phyloP scores from a whole-genome alignment of 805 yeast species.

The Cyberlindnera euphorbiiphila region DNA sequence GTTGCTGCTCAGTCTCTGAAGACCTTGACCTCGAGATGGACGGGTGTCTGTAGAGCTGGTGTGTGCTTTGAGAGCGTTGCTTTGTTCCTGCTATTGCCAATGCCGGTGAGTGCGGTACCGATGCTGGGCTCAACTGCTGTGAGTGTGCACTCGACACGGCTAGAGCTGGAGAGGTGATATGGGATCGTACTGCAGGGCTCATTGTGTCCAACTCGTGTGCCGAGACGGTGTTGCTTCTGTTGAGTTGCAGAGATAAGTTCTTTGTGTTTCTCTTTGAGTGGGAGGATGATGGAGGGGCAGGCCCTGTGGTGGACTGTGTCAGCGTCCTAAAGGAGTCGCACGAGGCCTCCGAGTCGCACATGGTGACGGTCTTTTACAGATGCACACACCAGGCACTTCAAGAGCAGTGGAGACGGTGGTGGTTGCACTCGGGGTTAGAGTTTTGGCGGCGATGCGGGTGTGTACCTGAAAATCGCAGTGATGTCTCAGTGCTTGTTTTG shows the following conservation, averaged over 20 bases:
- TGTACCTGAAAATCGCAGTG: constrained; percentile 11
- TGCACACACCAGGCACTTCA: no score
- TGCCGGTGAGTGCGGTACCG: constrained; percentile 1
- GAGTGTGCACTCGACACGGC: background rate
- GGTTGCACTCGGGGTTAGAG: background rate
- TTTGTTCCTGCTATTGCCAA: no score
- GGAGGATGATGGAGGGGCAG: no score
- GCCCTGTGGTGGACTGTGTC: constrained; percentile 14
- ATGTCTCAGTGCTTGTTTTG: constrained; percentile 3
- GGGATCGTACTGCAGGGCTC: constrained; percentile 1
- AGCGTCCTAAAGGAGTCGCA: constrained; percentile 9
- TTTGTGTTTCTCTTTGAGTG: constrained; percentile 27
- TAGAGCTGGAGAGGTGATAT: background rate
- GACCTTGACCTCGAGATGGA: constrained; percentile 21
- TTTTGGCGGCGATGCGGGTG: background rate
- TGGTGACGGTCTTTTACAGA: no score
- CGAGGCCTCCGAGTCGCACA: background rate
- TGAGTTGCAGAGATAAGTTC: constrained; percentile 24
- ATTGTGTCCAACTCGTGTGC: constrained; percentile 2
- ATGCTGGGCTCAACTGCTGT: background rate
- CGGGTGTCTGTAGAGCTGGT: constrained; percentile 26
- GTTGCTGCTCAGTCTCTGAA: background rate
- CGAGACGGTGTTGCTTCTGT: constrained; percentile 4
- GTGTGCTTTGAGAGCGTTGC: no score
- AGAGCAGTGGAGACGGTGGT: no score